phyloP scores from a whole-genome alignment of 2,329 filamentous ascomycete genomes.

The Xenoacremonium recifei region DNA sequence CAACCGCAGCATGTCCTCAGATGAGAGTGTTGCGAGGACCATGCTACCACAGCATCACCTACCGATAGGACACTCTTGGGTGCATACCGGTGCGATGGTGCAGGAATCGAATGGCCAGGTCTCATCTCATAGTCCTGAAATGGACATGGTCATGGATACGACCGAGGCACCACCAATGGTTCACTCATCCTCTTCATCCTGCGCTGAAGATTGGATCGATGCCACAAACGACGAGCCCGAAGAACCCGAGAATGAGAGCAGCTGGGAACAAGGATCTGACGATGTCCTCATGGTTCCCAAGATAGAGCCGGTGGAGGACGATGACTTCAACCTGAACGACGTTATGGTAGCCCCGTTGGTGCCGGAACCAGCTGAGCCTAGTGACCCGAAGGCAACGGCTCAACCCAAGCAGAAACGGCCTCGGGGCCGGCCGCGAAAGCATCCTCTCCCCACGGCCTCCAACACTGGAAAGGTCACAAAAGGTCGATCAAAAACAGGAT shows the following conservation, averaged over 20 bases:
- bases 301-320: conserved; percentile 56
- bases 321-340: conserved; percentile 53
- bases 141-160: conserved; percentile 41
- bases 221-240: conserved; percentile 39
- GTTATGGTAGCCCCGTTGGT: conserved; percentile 42
- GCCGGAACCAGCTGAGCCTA: conserved; percentile 12
- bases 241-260: conserved; percentile 39
- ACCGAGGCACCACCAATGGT: conserved; percentile 41
- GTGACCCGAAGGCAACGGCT: conserved; percentile 20
- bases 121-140: conserved; percentile 52
- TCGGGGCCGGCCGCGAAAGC: conserved; percentile 79
- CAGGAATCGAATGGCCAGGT: conserved; percentile 46
- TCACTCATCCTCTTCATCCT: conserved; percentile 47
- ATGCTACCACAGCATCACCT: conserved; percentile 32
- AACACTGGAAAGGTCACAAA: conserved; percentile 71
- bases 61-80: conserved; percentile 30
- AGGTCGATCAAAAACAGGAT: conserved; percentile 69
- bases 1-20: conserved; percentile 43
- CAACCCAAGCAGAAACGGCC: conserved; percentile 58
- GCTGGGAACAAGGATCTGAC: conserved; percentile 48
- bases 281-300: conserved; percentile 51
- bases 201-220: conserved; percentile 44
- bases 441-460: conserved; percentile 61
- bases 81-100: conserved; percentile 17
- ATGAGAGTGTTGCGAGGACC: conserved; percentile 33